Base-by-base conservation (phyloP, 441 rosid species). In the Eutrema salsugineum region DNA sequence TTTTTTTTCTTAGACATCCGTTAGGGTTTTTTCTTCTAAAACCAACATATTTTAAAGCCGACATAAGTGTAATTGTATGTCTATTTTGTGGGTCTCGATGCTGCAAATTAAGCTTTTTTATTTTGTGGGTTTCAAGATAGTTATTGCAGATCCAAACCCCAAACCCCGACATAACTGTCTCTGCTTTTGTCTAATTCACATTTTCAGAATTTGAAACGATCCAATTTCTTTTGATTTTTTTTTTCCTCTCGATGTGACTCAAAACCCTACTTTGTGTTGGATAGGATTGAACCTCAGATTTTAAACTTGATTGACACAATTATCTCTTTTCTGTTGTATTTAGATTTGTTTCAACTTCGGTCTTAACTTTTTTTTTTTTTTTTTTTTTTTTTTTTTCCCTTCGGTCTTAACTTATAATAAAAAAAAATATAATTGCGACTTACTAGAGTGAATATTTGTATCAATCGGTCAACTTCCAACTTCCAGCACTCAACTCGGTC, bases 1-100 rank as follows among this genome's bases (percentile, higher is more conserved):
- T 1, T 58, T 2, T 2, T 22, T 24, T 24, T 24, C 27, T 24
- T 24, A 24, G 3, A 3, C 24, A 22, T 22, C 24, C 24, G 3
- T 22, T 38, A 38, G 64, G 47, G 19, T 63, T 47, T 33, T 43
- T 43, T 28, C 15, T 14, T 12, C 2, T 6, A 11, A 17, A 16
- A 71, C 38, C 63, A 62, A 63, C 70, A 63, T 53, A 64, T 14
- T 12, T 2, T 6, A 11, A 17, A 16, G 62, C 38, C 63, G 68
- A 63, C 70, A 63, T 53, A 64, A 53, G 35, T 55, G 77, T 72
- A 17, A 38, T 36, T 46, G 57, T 71, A 32, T 51, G 61, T 20
- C 68, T 51, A 5, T 46, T 36, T 64, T 64, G 77, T 72, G 71
- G 65, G 77, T 72, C 77, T 64, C 77, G 59, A 72, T 72, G 65